These are phyloP conservation scores for Pulchroboletus neoregius DNA, from an alignment of 1,284 basidiomycete species.

Conservation along the genomic window DNA sequence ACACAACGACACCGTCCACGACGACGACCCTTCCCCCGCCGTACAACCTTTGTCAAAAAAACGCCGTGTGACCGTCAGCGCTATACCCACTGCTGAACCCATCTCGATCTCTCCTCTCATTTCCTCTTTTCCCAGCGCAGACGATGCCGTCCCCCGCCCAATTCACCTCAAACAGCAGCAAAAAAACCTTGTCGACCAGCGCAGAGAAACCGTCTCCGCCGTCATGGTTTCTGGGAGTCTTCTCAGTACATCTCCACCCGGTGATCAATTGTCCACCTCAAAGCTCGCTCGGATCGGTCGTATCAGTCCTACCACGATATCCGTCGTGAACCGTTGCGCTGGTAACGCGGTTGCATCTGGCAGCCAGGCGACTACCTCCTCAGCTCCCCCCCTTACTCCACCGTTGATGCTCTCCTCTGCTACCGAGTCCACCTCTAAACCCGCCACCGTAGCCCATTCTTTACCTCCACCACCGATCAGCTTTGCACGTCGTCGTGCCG, in stretches of 20 bases:
- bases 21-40: constrained; percentile 39
- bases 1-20: constrained; percentile 13
- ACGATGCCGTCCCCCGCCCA: constrained; percentile 55
- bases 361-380: constrained; percentile 20
- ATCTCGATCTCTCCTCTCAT: constrained; percentile 64
- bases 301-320: constrained; percentile 38
- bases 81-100: constrained; percentile 39
- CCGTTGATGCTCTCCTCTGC: constrained; percentile 24
- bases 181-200: constrained; percentile 64
- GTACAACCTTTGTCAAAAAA: constrained; percentile 58
- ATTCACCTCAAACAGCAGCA: constrained; percentile 67
- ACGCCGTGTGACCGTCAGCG: constrained; percentile 65
- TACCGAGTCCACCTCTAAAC: constrained; percentile 18
- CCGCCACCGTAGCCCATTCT: constrained; percentile 22
- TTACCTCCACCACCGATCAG: constrained; percentile 68
- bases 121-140: constrained; percentile 57
- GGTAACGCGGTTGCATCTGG: constrained; percentile 24
- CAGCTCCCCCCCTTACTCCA: constrained; percentile 25
- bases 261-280: constrained; percentile 29
- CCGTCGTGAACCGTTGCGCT: constrained; percentile 27
- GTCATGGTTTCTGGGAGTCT: constrained; percentile 24
- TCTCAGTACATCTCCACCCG: constrained; percentile 25
- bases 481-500: constrained; percentile 67
- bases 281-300: constrained; percentile 30
- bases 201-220: constrained; percentile 55